Percentiles rank a stretch among this genome's conserved stretches.
Evolutionary conservation across 2,329 filamentous ascomycete genomes (phyloP).

Genomic region (Cladosporium halotolerans): DNA sequence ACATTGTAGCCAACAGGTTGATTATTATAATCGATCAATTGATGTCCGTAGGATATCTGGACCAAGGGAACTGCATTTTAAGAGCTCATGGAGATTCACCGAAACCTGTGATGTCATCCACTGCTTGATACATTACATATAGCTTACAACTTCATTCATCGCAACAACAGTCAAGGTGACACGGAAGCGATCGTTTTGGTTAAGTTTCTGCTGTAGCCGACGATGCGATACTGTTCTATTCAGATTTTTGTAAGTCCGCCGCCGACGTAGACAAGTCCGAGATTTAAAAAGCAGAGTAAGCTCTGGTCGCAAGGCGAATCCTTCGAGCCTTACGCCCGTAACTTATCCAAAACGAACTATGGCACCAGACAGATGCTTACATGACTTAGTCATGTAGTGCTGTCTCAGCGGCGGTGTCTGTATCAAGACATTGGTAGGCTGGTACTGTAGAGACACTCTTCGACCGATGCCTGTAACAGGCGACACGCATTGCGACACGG

Average conservation of each 20-base stretch:
- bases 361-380: not conserved
- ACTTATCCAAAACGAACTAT: not conserved
- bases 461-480: too few species aligned
- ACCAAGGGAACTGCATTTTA: not conserved
- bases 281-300: not conserved
- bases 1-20: slow-evolving; percentile 6
- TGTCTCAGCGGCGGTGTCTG: not conserved
- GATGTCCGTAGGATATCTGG: not conserved
- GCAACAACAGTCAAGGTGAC: not conserved
- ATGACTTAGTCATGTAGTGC: not conserved
- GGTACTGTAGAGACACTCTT: too few species aligned
- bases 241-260: too few species aligned
- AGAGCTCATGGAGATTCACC: not conserved
- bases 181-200: not conserved
- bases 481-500: too few species aligned
- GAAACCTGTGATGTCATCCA: not conserved
- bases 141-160: too few species aligned
- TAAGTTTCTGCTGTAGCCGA: too few species aligned
- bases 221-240: too few species aligned
- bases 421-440: not conserved
- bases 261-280: too few species aligned
- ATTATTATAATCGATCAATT: not conserved
- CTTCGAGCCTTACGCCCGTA: slow-evolving; percentile 1
- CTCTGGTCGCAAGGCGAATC: slow-evolving; percentile 5
- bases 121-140: not conserved